Evolutionary conservation across 345 rosid species (phyloP), one percentile per base, ranked within the genome.

Genomic region (Hibiscus tridactylites): DNA sequence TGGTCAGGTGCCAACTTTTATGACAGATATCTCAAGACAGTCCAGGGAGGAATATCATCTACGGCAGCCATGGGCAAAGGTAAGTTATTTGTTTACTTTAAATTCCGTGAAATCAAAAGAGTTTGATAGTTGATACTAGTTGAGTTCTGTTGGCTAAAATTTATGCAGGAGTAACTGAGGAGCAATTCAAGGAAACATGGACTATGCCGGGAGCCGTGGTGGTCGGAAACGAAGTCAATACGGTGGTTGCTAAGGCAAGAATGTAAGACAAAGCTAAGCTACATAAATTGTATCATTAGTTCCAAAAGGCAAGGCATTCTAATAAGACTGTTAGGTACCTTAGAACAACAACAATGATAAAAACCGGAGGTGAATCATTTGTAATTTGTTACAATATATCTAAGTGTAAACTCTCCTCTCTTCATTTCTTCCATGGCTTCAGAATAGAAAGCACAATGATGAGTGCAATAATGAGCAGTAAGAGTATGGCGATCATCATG

Each of bases 61-160:
- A 92, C 96, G 56, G 95, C 98, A 33, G 99, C 98, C 24, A 96
- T 96, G 98, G 97, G 93, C 74, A 92, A 91, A 89, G 99, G 98
- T 79, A 86, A 80, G 78, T 33, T 19, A 65, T 9, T 54, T 0
- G 2, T 68, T 68, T 52, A 47, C 54, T 5, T 58, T 61, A 26
- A 26, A 33, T 24, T 17, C 5, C 42, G 15, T 1, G 35, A 69
- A 37, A 16, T 3, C 31, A 50, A 19, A 53, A 69, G 8, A 57
- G 33, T 19, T 44, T 6, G 67, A 63, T 15, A 35, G 2, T 24
- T 58, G 33, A 58, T 13, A 6, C 42, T 39, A 49, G 6, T 15
- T 15, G 3, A 50, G 13, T 59, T 26, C 8, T 54, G 59, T 54
- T 19, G 16, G 13, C 17, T 1, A 42, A 19, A 5, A 6, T 50